Conservation (phyloP, 164 flowering plant species). For the Chimonanthus praecox region DNA sequence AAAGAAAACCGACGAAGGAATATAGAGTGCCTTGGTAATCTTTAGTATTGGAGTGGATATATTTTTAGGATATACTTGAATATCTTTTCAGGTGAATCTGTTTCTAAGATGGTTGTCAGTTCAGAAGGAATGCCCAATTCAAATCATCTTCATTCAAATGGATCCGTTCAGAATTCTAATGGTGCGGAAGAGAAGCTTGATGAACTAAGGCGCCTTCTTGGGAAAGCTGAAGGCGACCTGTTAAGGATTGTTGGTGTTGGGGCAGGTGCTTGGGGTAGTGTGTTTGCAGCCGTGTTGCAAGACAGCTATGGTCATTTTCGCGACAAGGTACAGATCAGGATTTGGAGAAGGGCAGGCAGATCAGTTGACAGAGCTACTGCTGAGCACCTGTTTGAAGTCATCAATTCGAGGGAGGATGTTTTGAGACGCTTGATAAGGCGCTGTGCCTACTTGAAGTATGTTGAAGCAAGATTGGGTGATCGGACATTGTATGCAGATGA, state of each 20-base stretch:
- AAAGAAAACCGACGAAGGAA: not conserved
- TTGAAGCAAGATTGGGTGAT: slow-evolving; percentile 84
- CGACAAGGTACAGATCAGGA: slow-evolving; percentile 68
- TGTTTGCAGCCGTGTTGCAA: slow-evolving; percentile 77
- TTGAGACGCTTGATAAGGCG: slow-evolving; percentile 77
- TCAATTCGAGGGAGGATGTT: slow-evolving; percentile 87
- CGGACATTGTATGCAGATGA: slow-evolving; percentile 74
- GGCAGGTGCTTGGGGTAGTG: slow-evolving; percentile 97
- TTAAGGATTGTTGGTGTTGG: slow-evolving; percentile 81
- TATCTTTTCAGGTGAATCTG: not conserved
- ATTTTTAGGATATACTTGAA: not conserved
- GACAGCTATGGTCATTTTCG: slow-evolving; percentile 77
- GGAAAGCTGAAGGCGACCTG: slow-evolving; percentile 72
- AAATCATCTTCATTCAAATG: slow-evolving; percentile 28
- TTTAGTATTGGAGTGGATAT: not conserved
- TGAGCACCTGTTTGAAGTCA: slow-evolving; percentile 82
- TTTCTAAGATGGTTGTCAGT: slow-evolving; percentile 38
- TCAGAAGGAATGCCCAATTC: slow-evolving; percentile 12
- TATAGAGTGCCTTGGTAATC: not conserved
- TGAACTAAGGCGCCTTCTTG: slow-evolving; percentile 60
- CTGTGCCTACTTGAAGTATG: slow-evolving; percentile 85
- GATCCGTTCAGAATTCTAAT: slow-evolving; percentile 30
- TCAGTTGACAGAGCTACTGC: slow-evolving; percentile 74
- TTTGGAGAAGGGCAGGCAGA: slow-evolving; percentile 84
- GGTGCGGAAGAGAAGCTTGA: slow-evolving; percentile 49